Base-by-base conservation (phyloP, 2,329 filamentous ascomycete genomes). In the Penicillium sp. region DNA sequence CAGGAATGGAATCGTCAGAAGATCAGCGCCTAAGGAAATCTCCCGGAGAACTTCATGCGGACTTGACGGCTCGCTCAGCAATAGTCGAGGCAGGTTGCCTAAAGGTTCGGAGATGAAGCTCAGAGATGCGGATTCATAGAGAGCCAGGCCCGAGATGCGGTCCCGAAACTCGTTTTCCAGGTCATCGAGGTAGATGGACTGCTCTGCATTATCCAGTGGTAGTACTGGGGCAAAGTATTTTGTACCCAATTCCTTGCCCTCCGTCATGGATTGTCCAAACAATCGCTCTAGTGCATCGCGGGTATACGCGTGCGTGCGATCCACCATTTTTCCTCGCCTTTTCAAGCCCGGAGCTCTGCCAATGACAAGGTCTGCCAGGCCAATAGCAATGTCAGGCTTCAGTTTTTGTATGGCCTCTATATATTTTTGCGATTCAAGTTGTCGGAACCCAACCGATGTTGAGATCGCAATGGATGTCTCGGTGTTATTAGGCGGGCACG, bases 381-480 rank as follows among this genome's bases (percentile, higher is more conserved):
- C 83, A 25, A 97, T 77, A 33, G 85, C 81, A 46, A 97, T 84
- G 63, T 98, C 91, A 1, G 91, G 88, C 44, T 77, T 76, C 33
- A 95, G 70, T n/a, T 73, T 76, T 49, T 78, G 70, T 1, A 86
- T 75, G 13, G 83, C 82, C 5, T 80, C 73, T 32, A 78, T 74
- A 70, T 93, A 97, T 46, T 86, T 81, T 5, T 80, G 75, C 0
- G 82, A 80, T 29, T 80, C 78, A 32, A 97, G 73, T 48, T 80
- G 76, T 52, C 82, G 80, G 69, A 94, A 95, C 28, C 93, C 93
- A 1, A 89, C 88, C 0, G 90, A 91, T 2, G 93, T 95, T 64
- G 87, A 83, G 41, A 97, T 78, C 13, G 86, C 83, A 37, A 97
- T 76, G 40, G 83, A 79, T 35, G 79, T 80, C 52, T 84, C 80